Base-by-base conservation (phyloP, 2,329 filamentous ascomycete genomes). In the Colletotrichum sp. region DNA sequence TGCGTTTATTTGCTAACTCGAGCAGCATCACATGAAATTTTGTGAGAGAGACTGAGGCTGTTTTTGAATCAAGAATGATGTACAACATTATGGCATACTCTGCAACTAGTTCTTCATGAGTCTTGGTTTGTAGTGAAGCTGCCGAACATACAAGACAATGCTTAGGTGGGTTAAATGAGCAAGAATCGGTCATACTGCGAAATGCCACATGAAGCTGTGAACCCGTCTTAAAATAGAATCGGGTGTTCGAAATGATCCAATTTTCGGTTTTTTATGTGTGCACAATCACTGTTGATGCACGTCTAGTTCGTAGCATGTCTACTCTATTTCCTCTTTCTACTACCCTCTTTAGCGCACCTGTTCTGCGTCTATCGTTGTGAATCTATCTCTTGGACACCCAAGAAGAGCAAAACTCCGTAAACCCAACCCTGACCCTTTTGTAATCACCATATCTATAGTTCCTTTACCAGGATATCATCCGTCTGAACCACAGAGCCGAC, bases 381-480 rank as follows among this genome's bases (percentile, higher is more conserved):
- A 21, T 52, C 44, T 52, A 13, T 52, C 10, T 52, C 44, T 21
- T 52, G n/a, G 44, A 21, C 16, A 21, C n/a, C n/a, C n/a, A 52
- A 21, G 12, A 13, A 52, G 4, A 52, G 10, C 10, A 13, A 52
- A 52, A 52, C 44, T 13, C 44, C 44, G 12, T 7, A 52, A 52
- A 21, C 6, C 6, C n/a, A 18, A 52, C n/a, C 7, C 44, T 21
- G 5, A 21, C n/a, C 10, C n/a, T 21, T 52, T 52, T 10, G 12
- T 13, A 52, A 13, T 21, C 44, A n/a, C 8, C 18, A 21, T 7
- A 7, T 5, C 72, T 66, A 80, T 9, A 79, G 64, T 76, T 77
- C 70, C 79, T 87, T 88, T 0, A 81, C 70, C 83, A 89, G 80
- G 28, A 89, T 84, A 49, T 83, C 77, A 70, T 89, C 88, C n/a